A percentile compares a stretch with the other conserved stretches of the same genome.
phyloP scores from a whole-genome alignment of 2,329 filamentous ascomycete genomes.

The Nemania sp. region DNA sequence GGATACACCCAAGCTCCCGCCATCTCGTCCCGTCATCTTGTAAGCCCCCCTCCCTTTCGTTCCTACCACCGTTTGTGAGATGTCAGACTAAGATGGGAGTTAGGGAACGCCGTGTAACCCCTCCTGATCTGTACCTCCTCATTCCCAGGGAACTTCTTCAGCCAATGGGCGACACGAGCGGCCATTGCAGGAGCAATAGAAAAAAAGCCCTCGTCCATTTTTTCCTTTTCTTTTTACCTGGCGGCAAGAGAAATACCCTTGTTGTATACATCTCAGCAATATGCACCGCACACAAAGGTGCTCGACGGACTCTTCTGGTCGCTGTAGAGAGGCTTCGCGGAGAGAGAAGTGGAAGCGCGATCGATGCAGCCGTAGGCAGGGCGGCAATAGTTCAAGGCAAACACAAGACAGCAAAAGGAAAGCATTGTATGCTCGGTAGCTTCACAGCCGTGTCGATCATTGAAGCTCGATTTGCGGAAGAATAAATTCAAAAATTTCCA shows the following conservation, averaged over 20 bases:
- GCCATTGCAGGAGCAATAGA: background rate
- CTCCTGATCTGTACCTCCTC: background rate
- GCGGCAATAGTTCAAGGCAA: slow-evolving; percentile 10
- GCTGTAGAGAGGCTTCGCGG: background rate
- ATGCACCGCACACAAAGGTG: slow-evolving; percentile 1
- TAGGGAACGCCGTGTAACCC: slow-evolving; percentile 16
- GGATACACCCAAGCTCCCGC: background rate
- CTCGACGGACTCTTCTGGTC: background rate
- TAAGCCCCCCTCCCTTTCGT: background rate
- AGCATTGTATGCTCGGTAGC: background rate
- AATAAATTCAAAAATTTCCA: slow-evolving; percentile 1
- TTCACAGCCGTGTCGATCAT: slow-evolving; percentile 11
- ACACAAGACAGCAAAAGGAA: slow-evolving; percentile 16
- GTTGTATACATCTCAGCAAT: background rate
- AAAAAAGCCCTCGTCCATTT: slow-evolving; percentile 1
- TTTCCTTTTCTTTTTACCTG: slow-evolving; percentile 21
- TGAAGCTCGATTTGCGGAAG: background rate
- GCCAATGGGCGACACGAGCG: background rate
- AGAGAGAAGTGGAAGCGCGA: background rate
- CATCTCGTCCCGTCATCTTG: background rate
- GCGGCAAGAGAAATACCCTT: background rate
- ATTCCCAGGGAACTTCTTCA: background rate
- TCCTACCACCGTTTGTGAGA: slow-evolving; percentile 16
- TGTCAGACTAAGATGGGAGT: slow-evolving; percentile 7
- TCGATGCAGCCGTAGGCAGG: slow-evolving; percentile 8